Evolutionary conservation across 2,329 filamentous ascomycete genomes (phyloP).

Genomic region (Lachnellula cervina): DNA sequence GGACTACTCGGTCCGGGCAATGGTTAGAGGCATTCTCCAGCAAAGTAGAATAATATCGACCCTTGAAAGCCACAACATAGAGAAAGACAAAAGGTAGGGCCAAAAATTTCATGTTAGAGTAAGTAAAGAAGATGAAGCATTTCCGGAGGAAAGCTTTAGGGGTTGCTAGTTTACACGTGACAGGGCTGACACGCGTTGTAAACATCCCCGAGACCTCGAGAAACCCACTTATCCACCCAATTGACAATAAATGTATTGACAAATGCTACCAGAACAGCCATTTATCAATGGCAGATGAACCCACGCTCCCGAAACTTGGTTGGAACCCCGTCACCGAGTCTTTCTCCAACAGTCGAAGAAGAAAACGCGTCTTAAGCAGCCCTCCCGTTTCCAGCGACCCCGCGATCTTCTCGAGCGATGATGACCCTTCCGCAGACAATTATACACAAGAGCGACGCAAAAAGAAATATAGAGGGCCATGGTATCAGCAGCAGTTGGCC

Average conservation of each 20-base stretch:
- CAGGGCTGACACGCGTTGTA: no score
- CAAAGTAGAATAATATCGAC: no score
- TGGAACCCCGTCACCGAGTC: conserved; percentile 17
- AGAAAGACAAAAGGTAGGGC: no score
- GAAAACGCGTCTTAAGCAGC: conserved; percentile 38
- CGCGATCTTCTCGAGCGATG: conserved; percentile 66
- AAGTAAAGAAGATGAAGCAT: no score
- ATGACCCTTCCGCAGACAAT: conserved; percentile 62
- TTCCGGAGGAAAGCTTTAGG: no score
- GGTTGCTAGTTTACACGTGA: no score
- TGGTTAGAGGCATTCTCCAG: no score
- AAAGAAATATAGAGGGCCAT: conserved; percentile 59
- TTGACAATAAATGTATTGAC: conserved; percentile 3
- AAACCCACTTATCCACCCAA: not conserved
- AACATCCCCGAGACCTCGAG: no score
- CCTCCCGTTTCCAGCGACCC: conserved; percentile 60
- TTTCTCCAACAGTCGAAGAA: conserved; percentile 19
- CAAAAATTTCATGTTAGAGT: no score
- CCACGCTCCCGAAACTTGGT: conserved; percentile 33
- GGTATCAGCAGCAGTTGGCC: conserved; percentile 58
- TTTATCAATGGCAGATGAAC: conserved; percentile 33
- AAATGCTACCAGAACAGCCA: conserved; percentile 6
- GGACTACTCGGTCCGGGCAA: no score
- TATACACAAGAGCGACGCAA: conserved; percentile 57
- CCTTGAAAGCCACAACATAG: no score